phyloP scores from a whole-genome alignment of 257 asterid genomes.

The Ocimum tenuiflorum region DNA sequence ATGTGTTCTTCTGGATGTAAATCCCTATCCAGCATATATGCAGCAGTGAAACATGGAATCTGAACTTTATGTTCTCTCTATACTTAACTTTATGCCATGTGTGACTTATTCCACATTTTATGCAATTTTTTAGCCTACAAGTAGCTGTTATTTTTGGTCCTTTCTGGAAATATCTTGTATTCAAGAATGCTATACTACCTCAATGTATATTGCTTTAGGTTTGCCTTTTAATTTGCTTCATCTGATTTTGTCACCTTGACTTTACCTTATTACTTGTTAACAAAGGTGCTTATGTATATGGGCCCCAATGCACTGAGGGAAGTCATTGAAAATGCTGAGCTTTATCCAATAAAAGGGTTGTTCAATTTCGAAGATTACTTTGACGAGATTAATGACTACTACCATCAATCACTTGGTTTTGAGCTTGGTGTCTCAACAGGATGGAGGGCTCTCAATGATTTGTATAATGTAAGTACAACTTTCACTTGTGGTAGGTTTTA shows the following conservation, averaged over 20 bases:
- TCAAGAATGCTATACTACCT: background rate
- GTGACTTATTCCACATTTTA: background rate
- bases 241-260: background rate
- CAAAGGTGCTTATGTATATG: constrained; percentile 81
- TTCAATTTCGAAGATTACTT: constrained; percentile 69
- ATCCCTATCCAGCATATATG: background rate
- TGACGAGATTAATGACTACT: constrained; percentile 72
- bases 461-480: constrained; percentile 64
- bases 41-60: background rate
- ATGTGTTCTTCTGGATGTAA: background rate
- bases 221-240: background rate
- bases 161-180: background rate
- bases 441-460: constrained; percentile 69
- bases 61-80: background rate
- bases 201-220: background rate
- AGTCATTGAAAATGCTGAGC: constrained; percentile 79
- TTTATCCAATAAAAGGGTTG: constrained; percentile 80
- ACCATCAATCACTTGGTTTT: constrained; percentile 67
- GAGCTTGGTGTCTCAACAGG: constrained; percentile 96
- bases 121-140: background rate
- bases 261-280: constrained; percentile 2
- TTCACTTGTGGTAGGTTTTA: background rate
- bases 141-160: background rate
- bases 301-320: constrained; percentile 75
- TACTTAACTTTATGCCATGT: background rate